These are phyloP conservation scores for Hypoxylon sp. DNA, from an alignment of 2,329 filamentous ascomycete species.

Conservation along the genomic window DNA sequence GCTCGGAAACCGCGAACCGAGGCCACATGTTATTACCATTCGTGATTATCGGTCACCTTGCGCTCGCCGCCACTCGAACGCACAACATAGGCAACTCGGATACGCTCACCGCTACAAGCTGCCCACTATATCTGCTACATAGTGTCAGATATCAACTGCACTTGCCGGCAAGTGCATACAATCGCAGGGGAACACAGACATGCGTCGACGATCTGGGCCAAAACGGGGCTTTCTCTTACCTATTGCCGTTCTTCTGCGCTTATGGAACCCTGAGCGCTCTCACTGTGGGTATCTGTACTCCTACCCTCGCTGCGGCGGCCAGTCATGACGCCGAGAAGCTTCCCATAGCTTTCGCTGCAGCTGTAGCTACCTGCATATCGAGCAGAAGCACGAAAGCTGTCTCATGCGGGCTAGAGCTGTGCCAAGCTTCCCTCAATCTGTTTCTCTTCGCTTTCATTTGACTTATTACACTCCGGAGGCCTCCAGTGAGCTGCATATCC, in stretches of 20 bases:
- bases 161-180: conserved; percentile 25
- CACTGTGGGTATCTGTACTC: conserved; percentile 21
- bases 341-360: conserved; percentile 26
- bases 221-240: conserved; percentile 17
- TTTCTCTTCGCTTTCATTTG: conserved; percentile 19
- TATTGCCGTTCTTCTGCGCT: conserved; percentile 19
- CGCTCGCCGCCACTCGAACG: conserved; percentile 29
- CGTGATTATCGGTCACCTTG: conserved; percentile 34
- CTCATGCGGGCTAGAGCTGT: conserved; percentile 32
- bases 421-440: conserved; percentile 32
- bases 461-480: conserved; percentile 34
- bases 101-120: conserved; percentile 44
- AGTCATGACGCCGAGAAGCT: conserved; percentile 33
- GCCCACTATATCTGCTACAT: conserved; percentile 29
- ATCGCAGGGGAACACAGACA: conserved; percentile 28
- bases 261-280: conserved; percentile 24
- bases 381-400: conserved; percentile 36
- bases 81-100: conserved; percentile 33
- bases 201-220: conserved; percentile 37
- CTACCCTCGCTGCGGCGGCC: conserved; percentile 33
- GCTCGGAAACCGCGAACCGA: conserved; percentile 32
- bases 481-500: conserved; percentile 31
- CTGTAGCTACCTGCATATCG: conserved; percentile 39
- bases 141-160: conserved; percentile 40
- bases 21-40: conserved; percentile 34